These are phyloP conservation scores for Globisporangium acanthophoron DNA, from an alignment of 352 stramenopile genomes.

Conservation along the genomic window DNA sequence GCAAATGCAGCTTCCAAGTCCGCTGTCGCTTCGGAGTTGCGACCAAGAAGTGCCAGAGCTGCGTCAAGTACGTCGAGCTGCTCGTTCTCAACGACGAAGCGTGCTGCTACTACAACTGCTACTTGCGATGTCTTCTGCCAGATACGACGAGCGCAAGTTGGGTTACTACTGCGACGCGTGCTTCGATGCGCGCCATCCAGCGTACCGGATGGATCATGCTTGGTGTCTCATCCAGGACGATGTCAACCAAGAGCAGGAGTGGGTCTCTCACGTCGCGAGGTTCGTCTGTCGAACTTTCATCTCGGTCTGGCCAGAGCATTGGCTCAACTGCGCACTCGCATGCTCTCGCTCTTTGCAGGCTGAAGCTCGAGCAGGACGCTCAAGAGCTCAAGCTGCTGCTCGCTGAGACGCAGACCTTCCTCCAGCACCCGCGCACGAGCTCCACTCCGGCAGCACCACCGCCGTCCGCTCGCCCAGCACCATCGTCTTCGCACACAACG, in stretches of 20 bases:
- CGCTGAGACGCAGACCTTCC: constrained; percentile 34
- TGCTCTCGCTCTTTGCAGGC: constrained; percentile 18
- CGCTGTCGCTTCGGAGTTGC: constrained; percentile 34
- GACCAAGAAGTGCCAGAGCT: constrained; percentile 64
- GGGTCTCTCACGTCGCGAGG: constrained; percentile 51
- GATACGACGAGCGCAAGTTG: constrained; percentile 43
- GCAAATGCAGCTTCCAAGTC: constrained; percentile 52
- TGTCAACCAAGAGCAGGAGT: constrained; percentile 55
- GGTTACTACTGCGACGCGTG: constrained; percentile 71
- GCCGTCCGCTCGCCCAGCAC: not conserved
- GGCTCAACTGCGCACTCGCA: not conserved
- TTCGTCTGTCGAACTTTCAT: constrained; percentile 10
- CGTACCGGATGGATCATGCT: constrained; percentile 44
- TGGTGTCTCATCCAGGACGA: constrained; percentile 52
- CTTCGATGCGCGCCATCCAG: constrained; percentile 47
- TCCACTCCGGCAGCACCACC: not conserved
- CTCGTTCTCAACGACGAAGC: not conserved
- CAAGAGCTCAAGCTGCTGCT: constrained; percentile 55
- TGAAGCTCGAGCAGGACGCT: constrained; percentile 62
- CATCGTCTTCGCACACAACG: not conserved
- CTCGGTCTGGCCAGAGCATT: not conserved
- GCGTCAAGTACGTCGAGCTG: constrained; percentile 38
- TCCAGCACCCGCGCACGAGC: constrained; percentile 6
- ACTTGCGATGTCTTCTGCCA: constrained; percentile 9
- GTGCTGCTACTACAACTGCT: not conserved